These are phyloP conservation scores for Gryganskiella cystojenkinii DNA, from an alignment of 192 early-diverging fungal genomes.

Conservation along the genomic window DNA sequence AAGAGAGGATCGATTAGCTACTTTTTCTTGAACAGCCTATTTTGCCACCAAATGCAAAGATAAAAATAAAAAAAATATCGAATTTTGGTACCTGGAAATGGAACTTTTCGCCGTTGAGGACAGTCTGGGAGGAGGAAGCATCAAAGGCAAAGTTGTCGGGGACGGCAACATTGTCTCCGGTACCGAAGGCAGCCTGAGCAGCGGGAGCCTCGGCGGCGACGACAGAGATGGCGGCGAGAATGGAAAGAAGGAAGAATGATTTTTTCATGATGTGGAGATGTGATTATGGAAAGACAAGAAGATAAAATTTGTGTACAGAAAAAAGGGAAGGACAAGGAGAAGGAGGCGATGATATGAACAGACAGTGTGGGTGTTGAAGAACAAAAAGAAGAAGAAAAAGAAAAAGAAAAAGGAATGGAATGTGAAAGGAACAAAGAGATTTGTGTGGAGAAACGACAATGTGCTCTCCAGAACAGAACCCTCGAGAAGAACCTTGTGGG, in stretches of 20 bases:
- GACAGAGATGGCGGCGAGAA: conserved; percentile 50
- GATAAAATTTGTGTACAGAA: background rate
- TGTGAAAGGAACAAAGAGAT: background rate
- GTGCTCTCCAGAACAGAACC: too few relatives aligned
- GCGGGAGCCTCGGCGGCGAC: conserved; percentile 43
- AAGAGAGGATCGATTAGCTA: conserved; percentile 7
- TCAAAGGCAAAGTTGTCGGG: conserved; percentile 51
- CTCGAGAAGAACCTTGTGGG: too few relatives aligned
- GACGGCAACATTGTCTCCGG: conserved; percentile 32
- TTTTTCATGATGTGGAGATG: conserved; percentile 28
- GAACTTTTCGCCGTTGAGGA: conserved; percentile 43
- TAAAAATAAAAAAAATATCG: background rate
- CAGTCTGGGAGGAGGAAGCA: conserved; percentile 5
- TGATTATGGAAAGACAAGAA: too few relatives aligned
- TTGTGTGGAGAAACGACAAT: too few relatives aligned
- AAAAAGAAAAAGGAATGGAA: background rate
- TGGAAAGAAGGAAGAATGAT: conserved; percentile 38
- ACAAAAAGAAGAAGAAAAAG: background rate
- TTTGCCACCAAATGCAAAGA: background rate
- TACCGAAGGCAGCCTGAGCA: conserved; percentile 43
- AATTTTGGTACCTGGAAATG: conserved; percentile 39
- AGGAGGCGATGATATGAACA: background rate
- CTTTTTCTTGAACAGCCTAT: too few relatives aligned
- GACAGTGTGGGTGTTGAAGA: background rate
- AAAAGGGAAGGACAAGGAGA: background rate